phyloP scores from a whole-genome alignment of 2,329 filamentous ascomycete genomes.

The Hypoxylon sp. region DNA sequence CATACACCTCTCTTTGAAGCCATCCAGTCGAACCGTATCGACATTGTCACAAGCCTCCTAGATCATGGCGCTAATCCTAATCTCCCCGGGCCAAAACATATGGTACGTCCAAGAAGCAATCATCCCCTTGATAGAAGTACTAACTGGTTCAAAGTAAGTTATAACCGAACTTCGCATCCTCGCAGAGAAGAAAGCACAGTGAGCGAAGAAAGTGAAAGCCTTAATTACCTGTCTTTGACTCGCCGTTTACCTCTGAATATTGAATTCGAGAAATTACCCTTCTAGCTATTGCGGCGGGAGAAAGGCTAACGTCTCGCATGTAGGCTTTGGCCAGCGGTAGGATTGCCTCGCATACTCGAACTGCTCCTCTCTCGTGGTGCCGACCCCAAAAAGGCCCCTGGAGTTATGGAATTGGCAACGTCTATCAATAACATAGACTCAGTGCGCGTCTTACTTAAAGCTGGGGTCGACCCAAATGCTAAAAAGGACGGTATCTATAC shows the following conservation, averaged over 20 bases:
- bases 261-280: not conserved
- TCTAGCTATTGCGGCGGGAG: not conserved
- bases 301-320: slow-evolving; percentile 14
- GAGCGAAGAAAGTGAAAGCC: not conserved
- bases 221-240: not conserved
- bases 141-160: slow-evolving; percentile 25
- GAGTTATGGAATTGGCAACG: slow-evolving; percentile 75
- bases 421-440: slow-evolving; percentile 76
- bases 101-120: slow-evolving; percentile 65
- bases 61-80: slow-evolving; percentile 77
- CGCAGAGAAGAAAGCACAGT: not conserved
- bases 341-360: slow-evolving; percentile 45
- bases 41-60: slow-evolving; percentile 64
- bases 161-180: not conserved
- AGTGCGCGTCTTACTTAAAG: slow-evolving; percentile 69
- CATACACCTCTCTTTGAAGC: slow-evolving; percentile 67
- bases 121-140: not conserved
- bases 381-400: slow-evolving; percentile 71
- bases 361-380: slow-evolving; percentile 72
- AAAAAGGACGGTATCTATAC: slow-evolving; percentile 78
- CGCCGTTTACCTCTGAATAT: not conserved
- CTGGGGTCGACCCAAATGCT: slow-evolving; percentile 72
- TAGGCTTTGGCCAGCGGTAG: slow-evolving; percentile 43
- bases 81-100: slow-evolving; percentile 77
- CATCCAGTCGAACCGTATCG: slow-evolving; percentile 62